These are phyloP conservation scores for Colletotrichum cordylinicola DNA, from an alignment of 2,329 filamentous ascomycete genomes.

Conservation along the genomic window DNA sequence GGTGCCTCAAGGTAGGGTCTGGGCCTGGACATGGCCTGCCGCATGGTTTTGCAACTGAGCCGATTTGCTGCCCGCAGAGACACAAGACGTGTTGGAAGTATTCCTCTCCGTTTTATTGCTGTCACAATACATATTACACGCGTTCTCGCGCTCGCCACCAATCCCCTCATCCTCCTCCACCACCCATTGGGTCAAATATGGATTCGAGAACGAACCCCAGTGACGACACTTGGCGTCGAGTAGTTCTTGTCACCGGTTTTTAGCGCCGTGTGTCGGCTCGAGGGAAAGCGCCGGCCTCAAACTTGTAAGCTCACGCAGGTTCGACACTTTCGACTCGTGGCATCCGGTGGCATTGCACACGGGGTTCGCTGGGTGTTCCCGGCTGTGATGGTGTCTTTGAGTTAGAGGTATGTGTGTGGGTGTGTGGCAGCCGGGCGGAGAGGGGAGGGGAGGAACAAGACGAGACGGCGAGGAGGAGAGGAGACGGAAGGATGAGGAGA, in stretches of 20 bases:
- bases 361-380: not conserved
- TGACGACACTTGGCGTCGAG: conserved; percentile 11
- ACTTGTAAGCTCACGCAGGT: not conserved
- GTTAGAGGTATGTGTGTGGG: not conserved
- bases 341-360: not conserved
- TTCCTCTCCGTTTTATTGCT: not conserved
- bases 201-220: not conserved
- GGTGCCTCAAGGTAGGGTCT: not conserved
- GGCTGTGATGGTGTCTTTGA: not conserved
- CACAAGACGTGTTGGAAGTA: not conserved
- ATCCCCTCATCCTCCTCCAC: not conserved
- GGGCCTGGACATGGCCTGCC: not conserved
- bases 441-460: conserved; percentile 1
- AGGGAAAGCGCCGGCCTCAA: not conserved
- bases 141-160: not conserved
- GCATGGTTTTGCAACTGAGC: not conserved
- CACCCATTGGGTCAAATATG: not conserved
- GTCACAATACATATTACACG: not conserved
- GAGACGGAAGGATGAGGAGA: not conserved
- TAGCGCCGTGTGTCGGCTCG: not conserved
- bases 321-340: not conserved
- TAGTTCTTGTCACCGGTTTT: not conserved
- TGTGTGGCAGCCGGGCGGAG: conserved; percentile 7
- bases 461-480: not conserved
- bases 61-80: not conserved